Percentiles rank a stretch among this genome's conserved stretches.
Evolutionary conservation across 768 basidiomycete species (phyloP).

Genomic region (Podaxis sp.): DNA sequence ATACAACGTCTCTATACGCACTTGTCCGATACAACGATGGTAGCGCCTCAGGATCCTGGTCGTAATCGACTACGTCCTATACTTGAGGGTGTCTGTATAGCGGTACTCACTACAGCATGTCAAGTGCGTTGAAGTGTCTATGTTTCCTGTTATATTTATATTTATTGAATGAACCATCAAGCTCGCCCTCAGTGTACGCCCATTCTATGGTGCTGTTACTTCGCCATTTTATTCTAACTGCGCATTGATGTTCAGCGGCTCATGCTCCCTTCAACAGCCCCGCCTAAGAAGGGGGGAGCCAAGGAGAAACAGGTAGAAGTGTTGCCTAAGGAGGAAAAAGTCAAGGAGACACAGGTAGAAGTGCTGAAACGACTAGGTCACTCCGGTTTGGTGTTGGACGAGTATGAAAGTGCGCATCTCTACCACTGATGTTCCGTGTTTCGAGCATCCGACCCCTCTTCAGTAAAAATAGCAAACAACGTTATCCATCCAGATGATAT

Average conservation of each 20-base stretch:
- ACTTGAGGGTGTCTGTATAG: too few species aligned
- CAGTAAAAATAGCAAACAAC: constrained; percentile 87
- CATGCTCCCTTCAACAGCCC: constrained; percentile 56
- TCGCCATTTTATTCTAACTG: neutral
- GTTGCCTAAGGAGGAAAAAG: too few species aligned
- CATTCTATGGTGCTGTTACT: neutral
- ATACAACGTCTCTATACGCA: neutral
- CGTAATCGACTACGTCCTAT: too few species aligned
- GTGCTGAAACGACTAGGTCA: constrained; percentile 72
- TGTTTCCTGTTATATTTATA: constrained; percentile 1
- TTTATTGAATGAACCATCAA: constrained; percentile 35
- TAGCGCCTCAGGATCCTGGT: too few species aligned
- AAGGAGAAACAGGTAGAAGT: too few species aligned
- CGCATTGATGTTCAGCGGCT: constrained; percentile 53
- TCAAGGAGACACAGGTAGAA: constrained; percentile 69
- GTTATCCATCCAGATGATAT: constrained; percentile 94
- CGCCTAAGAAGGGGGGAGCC: constrained; percentile 57
- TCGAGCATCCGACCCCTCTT: constrained; percentile 7
- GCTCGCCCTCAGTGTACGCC: constrained; percentile 70
- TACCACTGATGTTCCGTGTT: neutral
- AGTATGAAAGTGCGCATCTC: constrained; percentile 81
- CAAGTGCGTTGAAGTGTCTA: constrained; percentile 38
- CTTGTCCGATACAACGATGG: constrained; percentile 21
- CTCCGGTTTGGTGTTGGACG: constrained; percentile 73
- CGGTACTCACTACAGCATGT: constrained; percentile 43